Conservation (phyloP, 345 rosid species). For the Litchi chinensis region DNA sequence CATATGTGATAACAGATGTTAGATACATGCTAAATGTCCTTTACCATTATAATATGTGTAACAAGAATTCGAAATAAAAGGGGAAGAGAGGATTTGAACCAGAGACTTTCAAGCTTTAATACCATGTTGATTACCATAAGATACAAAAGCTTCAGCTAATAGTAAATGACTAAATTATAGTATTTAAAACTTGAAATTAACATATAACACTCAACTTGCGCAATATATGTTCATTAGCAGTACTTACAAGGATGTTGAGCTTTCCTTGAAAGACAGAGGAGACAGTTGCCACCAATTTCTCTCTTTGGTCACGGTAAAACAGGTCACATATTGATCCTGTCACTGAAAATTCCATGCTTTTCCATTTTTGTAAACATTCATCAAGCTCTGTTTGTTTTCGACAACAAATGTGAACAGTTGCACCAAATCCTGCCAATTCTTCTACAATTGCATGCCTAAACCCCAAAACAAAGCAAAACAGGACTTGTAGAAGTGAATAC, state of each 20-base stretch:
- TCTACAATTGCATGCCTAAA: slow-evolving; percentile 9
- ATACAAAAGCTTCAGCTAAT: too few relatives aligned
- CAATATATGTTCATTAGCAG: neutral
- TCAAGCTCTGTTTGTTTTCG: slow-evolving; percentile 11
- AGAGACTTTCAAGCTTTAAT: too few relatives aligned
- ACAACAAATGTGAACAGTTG: neutral
- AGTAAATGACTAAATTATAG: too few relatives aligned
- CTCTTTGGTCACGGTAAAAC: slow-evolving; percentile 2
- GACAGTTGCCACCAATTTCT: slow-evolving; percentile 21
- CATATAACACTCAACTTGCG: too few relatives aligned
- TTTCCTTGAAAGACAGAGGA: slow-evolving; percentile 28
- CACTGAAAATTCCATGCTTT: slow-evolving; percentile 21
- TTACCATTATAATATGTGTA: too few relatives aligned
- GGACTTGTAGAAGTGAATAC: neutral
- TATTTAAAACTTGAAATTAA: too few relatives aligned
- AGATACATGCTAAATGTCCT: too few relatives aligned
- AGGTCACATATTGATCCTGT: slow-evolving; percentile 28
- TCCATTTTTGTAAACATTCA: slow-evolving; percentile 21
- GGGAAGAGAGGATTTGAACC: too few relatives aligned
- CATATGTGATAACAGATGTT: too few relatives aligned
- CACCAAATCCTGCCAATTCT: slow-evolving; percentile 13
- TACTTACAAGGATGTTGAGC: slow-evolving; percentile 33
- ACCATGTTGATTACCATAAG: too few relatives aligned
- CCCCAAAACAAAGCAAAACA: neutral
- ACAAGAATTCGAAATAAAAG: too few relatives aligned